Conservation (phyloP, 1,284 basidiomycete genomes). For the Pascua guehoae region DNA sequence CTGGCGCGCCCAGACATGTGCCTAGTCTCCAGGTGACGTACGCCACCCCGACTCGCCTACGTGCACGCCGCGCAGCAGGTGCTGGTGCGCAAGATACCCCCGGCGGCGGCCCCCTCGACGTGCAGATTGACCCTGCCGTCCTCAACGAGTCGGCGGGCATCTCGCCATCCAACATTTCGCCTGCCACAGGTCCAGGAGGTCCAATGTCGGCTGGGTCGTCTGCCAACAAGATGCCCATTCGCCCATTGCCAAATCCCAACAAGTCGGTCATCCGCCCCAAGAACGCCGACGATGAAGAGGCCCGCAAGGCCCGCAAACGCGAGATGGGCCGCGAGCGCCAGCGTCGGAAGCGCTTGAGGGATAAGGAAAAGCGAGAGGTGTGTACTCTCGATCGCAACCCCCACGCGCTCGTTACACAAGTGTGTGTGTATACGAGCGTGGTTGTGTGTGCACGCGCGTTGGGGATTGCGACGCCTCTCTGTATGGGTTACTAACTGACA, state of each 20-base stretch:
- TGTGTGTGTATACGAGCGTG: no score
- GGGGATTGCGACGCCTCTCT: no score
- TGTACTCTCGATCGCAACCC: no score
- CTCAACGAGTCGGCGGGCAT: neutral
- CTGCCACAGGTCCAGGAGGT: slow-evolving; percentile 1
- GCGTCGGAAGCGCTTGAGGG: slow-evolving; percentile 19
- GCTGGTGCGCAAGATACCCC: no score
- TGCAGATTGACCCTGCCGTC: neutral
- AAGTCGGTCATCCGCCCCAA: slow-evolving; percentile 8
- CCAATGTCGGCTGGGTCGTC: neutral
- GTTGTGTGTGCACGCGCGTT: no score
- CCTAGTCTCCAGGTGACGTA: slow-evolving; percentile 27
- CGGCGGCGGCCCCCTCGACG: neutral
- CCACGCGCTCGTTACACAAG: no score
- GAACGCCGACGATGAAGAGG: slow-evolving; percentile 16
- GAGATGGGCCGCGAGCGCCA: slow-evolving; percentile 23
- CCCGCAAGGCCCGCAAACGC: slow-evolving; percentile 19
- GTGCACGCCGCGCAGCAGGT: slow-evolving; percentile 16
- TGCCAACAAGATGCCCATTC: neutral
- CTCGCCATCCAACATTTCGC: slow-evolving; percentile 1
- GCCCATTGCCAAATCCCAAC: neutral
- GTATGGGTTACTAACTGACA: neutral
- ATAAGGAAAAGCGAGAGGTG: slow-evolving; percentile 23
- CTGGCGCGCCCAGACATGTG: no score
- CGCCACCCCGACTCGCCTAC: slow-evolving; percentile 27